Evolutionary conservation across 805 yeast genomes (phyloP), one percentile per base, ranked within the genome.

Genomic region (Candida methanosorbosa): DNA sequence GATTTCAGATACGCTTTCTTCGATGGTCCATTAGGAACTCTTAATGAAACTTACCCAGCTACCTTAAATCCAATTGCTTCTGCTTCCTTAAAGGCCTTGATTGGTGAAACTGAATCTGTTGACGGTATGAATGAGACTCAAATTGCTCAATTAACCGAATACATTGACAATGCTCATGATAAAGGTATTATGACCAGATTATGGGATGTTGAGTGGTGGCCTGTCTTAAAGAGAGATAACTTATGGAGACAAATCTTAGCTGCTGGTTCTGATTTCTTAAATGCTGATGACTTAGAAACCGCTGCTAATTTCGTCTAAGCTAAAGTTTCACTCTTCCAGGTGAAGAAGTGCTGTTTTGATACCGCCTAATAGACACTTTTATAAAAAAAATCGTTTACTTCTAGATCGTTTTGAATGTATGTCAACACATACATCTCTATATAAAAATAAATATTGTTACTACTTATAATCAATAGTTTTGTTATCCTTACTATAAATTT

Each of bases 171-270:
- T 13, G 78, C 83, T 2, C 84, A 78, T 44, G 46, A 53, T 3
- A 38, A 57, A 32, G 72, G 74, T 11, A 46, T 80, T 27, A 63
- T 66, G 42, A 71, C 84, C 0, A 60, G 90, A 37, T 59, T 80
- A 21, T 81, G 88, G 88, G 87, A 78, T 15, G 76, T 75, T 8
- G 78, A 84, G 1, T 62, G 63, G 34, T 80, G 86, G 86, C 87
- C 88, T 4, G 50, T 52, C 2, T 39, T 46, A 12, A 50, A 59
- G 20, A 63, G 73, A 38, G 51, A 68, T 30, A 49, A 49, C 3
- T 66, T 77, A 27, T 72, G 81, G 74, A 45, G 55, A 34, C 72
- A 70, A 37, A 56, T 76, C 13, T 49, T 65, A 29, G 57, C 54
- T 14, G 39, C 62, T 12, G 78, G 76, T 2, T 63, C 72, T 15